Base-by-base conservation (phyloP, 768 basidiomycete genomes). In the Serendipita vermifera region DNA sequence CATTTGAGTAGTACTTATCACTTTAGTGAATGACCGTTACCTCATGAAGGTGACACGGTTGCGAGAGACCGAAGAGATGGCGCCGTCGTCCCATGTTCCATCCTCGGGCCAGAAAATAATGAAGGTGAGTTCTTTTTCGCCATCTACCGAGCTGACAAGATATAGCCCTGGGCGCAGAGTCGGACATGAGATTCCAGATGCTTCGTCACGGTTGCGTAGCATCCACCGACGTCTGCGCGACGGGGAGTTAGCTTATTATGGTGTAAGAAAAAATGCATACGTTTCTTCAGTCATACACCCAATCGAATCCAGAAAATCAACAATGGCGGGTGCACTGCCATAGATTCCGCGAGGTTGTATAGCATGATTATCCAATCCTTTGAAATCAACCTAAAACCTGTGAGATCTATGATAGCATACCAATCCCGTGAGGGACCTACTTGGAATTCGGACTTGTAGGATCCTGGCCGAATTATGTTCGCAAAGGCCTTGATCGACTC, bases 11-110 rank as follows among this genome's bases (percentile, higher is more conserved):
- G 11, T 55, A n/a, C n/a, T n/a, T n/a, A n/a, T n/a, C n/a, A n/a
- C n/a, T n/a, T n/a, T n/a, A n/a, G n/a, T n/a, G n/a, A n/a, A n/a
- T n/a, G n/a, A n/a, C n/a, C n/a, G n/a, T n/a, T 65, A 77, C 81
- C 80, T 67, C 77, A 82, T 81, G 60, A 82, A 82, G 0, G 79
- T 78, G 3, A 76, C 68, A 4, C 80, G 71, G 65, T 80, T 82
- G 2, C 75, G 71, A 26, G 69, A 62, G 43, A 78, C 71, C 3
- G 77, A 67, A 1, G 72, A 66, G 4, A 67, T 33, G 0, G 77
- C 73, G 9, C 69, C 65, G 62, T 80, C 78, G 31, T 75, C 63
- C 81, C 81, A 82, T 0, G 80, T 81, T 0, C 67, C 71, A 31
- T 76, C 70, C 58, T 83, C 78, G 0, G 80, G 80, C 81, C 81